phyloP scores from a whole-genome alignment of 371 early-diverging fungal species.

The Mucor piriformis region DNA sequence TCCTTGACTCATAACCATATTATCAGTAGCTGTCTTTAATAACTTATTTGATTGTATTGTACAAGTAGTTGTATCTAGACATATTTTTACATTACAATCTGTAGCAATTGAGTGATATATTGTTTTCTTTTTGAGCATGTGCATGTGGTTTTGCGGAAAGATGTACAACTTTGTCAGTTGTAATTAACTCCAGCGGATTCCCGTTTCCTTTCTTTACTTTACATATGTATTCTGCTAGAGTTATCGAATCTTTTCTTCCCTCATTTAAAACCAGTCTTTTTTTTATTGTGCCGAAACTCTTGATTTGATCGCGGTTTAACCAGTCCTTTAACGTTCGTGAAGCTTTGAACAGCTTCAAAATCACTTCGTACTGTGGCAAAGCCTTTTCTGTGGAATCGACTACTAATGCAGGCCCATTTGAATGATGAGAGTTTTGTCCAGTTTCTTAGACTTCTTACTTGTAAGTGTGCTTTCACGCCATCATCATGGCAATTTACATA shows the following conservation, averaged over 20 bases:
- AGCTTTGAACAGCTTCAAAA: constrained; percentile 22
- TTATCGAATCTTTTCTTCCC: constrained; percentile 13
- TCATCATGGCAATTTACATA: constrained; percentile 8
- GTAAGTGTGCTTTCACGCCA: constrained; percentile 6
- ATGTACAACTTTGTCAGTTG: constrained; percentile 7
- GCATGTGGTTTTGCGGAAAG: constrained; percentile 11
- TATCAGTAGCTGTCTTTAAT: constrained; percentile 14
- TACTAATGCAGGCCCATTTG: constrained; percentile 12
- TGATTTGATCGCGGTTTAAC: constrained; percentile 6
- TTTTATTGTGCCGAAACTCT: constrained; percentile 16
- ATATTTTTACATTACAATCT: constrained; percentile 14
- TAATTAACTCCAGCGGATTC: constrained; percentile 9
- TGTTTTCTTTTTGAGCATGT: constrained; percentile 12
- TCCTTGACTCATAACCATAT: too few relatives aligned
- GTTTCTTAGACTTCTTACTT: constrained; percentile 14
- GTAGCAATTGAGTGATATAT: constrained; percentile 18
- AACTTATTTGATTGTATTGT: constrained; percentile 14
- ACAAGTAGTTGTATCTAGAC: constrained; percentile 9
- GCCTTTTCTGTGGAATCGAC: constrained; percentile 12
- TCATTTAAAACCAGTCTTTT: constrained; percentile 15
- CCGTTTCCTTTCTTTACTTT: constrained; percentile 9
- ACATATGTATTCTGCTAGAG: constrained; percentile 13
- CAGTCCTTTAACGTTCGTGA: constrained; percentile 11
- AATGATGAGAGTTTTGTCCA: constrained; percentile 12
- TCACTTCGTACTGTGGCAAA: constrained; percentile 11